These are phyloP conservation scores for Blastomyces parvus DNA, from an alignment of 2,329 filamentous ascomycete genomes.

Conservation along the genomic window DNA sequence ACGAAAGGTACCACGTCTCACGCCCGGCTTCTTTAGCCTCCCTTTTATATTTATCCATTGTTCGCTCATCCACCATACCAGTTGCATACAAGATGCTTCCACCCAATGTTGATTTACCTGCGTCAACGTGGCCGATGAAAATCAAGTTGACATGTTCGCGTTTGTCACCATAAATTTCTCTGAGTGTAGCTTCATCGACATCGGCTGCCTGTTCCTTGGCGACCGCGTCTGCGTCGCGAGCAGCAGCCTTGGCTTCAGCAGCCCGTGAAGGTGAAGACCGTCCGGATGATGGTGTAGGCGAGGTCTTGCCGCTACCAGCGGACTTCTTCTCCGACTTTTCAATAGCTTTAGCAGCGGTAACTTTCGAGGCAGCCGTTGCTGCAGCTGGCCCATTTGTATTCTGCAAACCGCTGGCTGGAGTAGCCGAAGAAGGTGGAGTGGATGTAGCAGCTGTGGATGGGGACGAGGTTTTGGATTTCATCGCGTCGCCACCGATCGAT, in stretches of 20 bases:
- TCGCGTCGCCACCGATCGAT: constrained; percentile 47
- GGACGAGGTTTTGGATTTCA: constrained; percentile 66
- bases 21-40: constrained; percentile 93
- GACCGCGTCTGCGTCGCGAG: constrained; percentile 70
- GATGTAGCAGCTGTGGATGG: constrained; percentile 43
- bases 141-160: constrained; percentile 79
- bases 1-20: constrained; percentile 98
- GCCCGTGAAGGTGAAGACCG: constrained; percentile 57
- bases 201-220: constrained; percentile 71
- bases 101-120: constrained; percentile 92
- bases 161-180: constrained; percentile 87
- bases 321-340: constrained; percentile 74
- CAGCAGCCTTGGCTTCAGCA: constrained; percentile 45
- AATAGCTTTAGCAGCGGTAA: constrained; percentile 78
- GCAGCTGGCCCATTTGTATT: constrained; percentile 41
- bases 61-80: constrained; percentile 98
- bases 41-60: constrained; percentile 94
- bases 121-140: constrained; percentile 96
- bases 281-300: constrained; percentile 72
- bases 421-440: constrained; percentile 40
- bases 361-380: constrained; percentile 65
- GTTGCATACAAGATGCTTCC: constrained; percentile 87
- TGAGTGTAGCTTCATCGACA: constrained; percentile 73
- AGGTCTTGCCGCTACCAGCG: constrained; percentile 58
- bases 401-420: constrained; percentile 37